Conservation (phyloP, 1,284 basidiomycete species). For the Cryptococcus sp. region DNA sequence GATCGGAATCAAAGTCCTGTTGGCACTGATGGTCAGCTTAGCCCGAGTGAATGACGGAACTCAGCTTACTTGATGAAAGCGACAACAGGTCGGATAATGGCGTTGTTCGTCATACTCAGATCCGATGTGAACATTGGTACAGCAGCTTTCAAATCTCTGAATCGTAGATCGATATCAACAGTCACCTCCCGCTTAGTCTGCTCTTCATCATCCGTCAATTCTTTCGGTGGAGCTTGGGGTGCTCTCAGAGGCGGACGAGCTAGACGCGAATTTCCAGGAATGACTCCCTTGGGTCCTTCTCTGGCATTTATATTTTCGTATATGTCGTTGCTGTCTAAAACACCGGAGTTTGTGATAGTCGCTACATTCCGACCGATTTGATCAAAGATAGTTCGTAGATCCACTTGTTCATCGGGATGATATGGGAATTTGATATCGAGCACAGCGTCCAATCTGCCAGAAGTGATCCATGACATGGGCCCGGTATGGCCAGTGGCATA, state of each 20-base stretch:
- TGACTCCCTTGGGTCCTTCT: slow-evolving; percentile 52
- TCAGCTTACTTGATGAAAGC: slow-evolving; percentile 89
- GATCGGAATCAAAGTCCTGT: slow-evolving; percentile 86
- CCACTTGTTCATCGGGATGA: slow-evolving; percentile 64
- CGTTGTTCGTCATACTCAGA: slow-evolving; percentile 86
- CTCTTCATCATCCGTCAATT: slow-evolving; percentile 8
- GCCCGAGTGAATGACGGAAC: background rate
- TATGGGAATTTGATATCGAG: slow-evolving; percentile 96
- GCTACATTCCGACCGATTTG: slow-evolving; percentile 84
- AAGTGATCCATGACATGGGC: slow-evolving; percentile 93
- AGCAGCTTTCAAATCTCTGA: slow-evolving; percentile 92
- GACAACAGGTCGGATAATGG: slow-evolving; percentile 93
- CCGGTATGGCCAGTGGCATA: slow-evolving; percentile 71
- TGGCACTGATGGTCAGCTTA: slow-evolving; percentile 57
- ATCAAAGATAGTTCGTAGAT: slow-evolving; percentile 81
- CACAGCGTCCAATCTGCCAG: slow-evolving; percentile 93
- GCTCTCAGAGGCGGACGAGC: slow-evolving; percentile 80
- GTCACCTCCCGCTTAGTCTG: slow-evolving; percentile 53
- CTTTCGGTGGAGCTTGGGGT: slow-evolving; percentile 51
- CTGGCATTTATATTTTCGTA: slow-evolving; percentile 29
- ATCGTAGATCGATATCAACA: slow-evolving; percentile 91
- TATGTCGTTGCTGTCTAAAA: slow-evolving; percentile 34
- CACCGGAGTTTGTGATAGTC: slow-evolving; percentile 45
- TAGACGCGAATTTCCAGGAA: slow-evolving; percentile 82
- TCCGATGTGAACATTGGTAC: slow-evolving; percentile 86